Conservation (phyloP, 371 early-diverging fungal species). For the Apophysomyces ossiformis region DNA sequence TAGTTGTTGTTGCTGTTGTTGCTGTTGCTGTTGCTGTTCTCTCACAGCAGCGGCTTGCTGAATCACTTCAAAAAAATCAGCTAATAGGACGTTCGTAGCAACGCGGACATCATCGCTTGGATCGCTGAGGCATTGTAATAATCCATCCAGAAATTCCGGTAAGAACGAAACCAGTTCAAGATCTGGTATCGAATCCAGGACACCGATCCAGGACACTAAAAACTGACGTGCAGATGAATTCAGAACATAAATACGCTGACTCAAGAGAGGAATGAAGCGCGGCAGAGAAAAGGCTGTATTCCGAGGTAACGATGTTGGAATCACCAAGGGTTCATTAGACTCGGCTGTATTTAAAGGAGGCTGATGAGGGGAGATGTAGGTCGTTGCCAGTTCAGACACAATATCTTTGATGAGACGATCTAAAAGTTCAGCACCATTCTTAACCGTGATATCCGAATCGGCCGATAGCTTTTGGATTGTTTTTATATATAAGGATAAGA, state of each 20-base stretch:
- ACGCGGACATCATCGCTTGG: constrained; percentile 82
- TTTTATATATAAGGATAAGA: constrained; percentile 23
- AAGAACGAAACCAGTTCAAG: constrained; percentile 85
- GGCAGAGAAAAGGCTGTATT: constrained; percentile 80
- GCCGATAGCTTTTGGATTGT: constrained; percentile 72
- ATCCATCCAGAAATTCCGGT: constrained; percentile 88
- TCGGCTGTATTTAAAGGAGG: constrained; percentile 39
- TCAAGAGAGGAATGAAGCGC: constrained; percentile 85
- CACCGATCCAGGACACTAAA: constrained; percentile 89
- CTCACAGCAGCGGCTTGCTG: constrained; percentile 75
- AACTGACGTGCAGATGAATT: constrained; percentile 87
- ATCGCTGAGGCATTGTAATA: constrained; percentile 85
- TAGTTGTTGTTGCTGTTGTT: constrained; percentile 12
- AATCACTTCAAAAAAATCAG: constrained; percentile 82
- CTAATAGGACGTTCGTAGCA: constrained; percentile 66
- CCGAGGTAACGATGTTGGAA: constrained; percentile 32
- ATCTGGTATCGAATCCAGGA: constrained; percentile 87
- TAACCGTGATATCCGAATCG: constrained; percentile 84
- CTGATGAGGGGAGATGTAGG: constrained; percentile 53
- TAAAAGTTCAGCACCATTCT: constrained; percentile 86
- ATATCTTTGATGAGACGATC: constrained; percentile 92
- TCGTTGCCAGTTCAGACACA: constrained; percentile 83
- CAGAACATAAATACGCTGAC: constrained; percentile 83
- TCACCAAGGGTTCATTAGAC: constrained; percentile 20
- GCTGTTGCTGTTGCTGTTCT: constrained; percentile 18